A percentile compares a stretch with the other conserved stretches of the same genome.
Conservation (phyloP, 768 basidiomycete species). For the Russula sp. region DNA sequence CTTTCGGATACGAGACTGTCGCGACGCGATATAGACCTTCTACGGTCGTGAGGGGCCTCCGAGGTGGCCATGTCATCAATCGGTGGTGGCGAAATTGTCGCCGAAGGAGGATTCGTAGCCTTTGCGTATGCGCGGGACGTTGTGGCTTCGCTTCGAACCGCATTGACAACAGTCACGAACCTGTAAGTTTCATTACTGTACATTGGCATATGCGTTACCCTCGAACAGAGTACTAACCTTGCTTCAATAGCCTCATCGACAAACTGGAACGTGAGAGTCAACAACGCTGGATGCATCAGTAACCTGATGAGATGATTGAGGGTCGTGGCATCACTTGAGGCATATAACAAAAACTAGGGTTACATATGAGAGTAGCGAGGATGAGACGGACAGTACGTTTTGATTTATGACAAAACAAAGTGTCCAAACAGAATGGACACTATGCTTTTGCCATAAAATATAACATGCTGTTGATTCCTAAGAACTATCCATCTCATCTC, state of each 20-base stretch:
- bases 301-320: conserved; percentile 36
- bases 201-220: conserved; percentile 38
- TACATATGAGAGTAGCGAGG: too few species aligned
- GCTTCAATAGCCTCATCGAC: conserved; percentile 40
- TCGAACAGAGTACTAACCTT: conserved; percentile 50
- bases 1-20: background rate
- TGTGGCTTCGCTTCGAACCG: conserved; percentile 31
- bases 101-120: conserved; percentile 28
- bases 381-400: too few species aligned
- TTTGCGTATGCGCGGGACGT: conserved; percentile 22
- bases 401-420: too few species aligned
- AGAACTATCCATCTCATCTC: too few species aligned
- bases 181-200: too few species aligned
- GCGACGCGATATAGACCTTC: conserved; percentile 24
- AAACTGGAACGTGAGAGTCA: conserved; percentile 32
- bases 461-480: too few species aligned
- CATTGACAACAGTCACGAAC: conserved; percentile 11
- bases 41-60: conserved; percentile 30
- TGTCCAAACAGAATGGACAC: too few species aligned
- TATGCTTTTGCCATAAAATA: too few species aligned
- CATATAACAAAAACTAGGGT: background rate
- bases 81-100: conserved; percentile 27
- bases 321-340: background rate
- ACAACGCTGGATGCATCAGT: conserved; percentile 47
- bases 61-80: conserved; percentile 31